phyloP scores from a whole-genome alignment of 2,329 filamentous ascomycete genomes.

The Berkeleyomyces basicola region DNA sequence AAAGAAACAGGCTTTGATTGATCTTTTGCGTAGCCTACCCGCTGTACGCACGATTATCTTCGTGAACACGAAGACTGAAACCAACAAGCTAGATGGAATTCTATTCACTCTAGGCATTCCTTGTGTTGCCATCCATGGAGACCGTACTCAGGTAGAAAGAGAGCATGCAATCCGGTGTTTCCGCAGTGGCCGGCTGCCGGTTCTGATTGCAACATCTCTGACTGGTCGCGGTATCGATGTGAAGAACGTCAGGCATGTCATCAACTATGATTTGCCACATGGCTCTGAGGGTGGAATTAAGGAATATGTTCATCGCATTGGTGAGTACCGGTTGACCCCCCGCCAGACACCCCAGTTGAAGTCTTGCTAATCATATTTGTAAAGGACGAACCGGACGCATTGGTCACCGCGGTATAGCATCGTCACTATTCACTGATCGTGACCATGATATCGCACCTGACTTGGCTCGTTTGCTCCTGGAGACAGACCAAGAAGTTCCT shows the following conservation, averaged over 20 bases:
- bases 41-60: slow-evolving; percentile 78
- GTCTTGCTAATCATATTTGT: neutral
- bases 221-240: slow-evolving; percentile 81
- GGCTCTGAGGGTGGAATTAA: slow-evolving; percentile 67
- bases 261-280: slow-evolving; percentile 81
- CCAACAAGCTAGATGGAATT: slow-evolving; percentile 76
- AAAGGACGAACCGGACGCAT: slow-evolving; percentile 83
- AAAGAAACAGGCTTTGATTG: slow-evolving; percentile 57
- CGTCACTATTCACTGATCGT: slow-evolving; percentile 70
- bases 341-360: neutral
- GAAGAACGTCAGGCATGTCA: slow-evolving; percentile 70
- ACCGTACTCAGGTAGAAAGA: slow-evolving; percentile 77
- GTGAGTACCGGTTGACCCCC: slow-evolving; percentile 29
- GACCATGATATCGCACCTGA: slow-evolving; percentile 58
- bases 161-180: slow-evolving; percentile 85
- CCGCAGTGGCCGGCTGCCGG: slow-evolving; percentile 54
- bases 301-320: slow-evolving; percentile 90
- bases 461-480: slow-evolving; percentile 65
- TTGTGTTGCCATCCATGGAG: slow-evolving; percentile 72
- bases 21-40: slow-evolving; percentile 52
- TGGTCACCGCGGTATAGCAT: slow-evolving; percentile 70
- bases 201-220: slow-evolving; percentile 75
- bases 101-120: slow-evolving; percentile 67
- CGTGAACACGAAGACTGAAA: slow-evolving; percentile 62
- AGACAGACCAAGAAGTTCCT: slow-evolving; percentile 62